These are phyloP conservation scores for Dictyostelium intermedium DNA, from an alignment of 78 protist species.

Conservation along the genomic window DNA sequence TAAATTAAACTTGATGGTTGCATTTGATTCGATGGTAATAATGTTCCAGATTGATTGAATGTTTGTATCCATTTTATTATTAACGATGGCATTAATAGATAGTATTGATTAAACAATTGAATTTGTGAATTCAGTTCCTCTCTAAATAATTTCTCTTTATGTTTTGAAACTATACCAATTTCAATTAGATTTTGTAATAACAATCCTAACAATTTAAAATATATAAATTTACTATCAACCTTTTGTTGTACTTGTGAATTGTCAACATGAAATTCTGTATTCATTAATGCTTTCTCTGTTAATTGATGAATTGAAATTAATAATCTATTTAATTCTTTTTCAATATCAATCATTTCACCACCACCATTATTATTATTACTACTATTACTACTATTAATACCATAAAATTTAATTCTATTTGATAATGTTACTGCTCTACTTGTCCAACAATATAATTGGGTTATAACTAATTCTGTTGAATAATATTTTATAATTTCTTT, in stretches of 20 bases:
- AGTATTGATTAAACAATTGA: neutral
- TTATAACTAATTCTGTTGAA: constrained; percentile 2
- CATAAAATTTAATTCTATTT: neutral
- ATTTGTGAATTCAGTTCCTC: neutral
- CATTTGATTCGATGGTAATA: neutral
- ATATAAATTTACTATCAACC: neutral
- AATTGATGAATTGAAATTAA: neutral
- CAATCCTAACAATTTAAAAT: constrained; percentile 8
- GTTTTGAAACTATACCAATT: neutral
- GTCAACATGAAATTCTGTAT: constrained; percentile 1
- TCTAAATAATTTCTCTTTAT: neutral
- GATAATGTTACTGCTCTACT: neutral
- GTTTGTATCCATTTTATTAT: neutral
- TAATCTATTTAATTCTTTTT: neutral
- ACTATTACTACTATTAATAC: neutral
- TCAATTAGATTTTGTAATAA: neutral
- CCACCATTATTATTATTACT: neutral
- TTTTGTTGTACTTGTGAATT: neutral
- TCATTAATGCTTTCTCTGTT: constrained; percentile 7
- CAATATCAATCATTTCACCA: neutral
- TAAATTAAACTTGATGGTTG: neutral
- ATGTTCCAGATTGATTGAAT: neutral
- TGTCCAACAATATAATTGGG: neutral
- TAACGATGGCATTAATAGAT: constrained; percentile 1
- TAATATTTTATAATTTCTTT: neutral